Conservation (phyloP, 140 eudicot genomes). For the Artemisia princeps region DNA sequence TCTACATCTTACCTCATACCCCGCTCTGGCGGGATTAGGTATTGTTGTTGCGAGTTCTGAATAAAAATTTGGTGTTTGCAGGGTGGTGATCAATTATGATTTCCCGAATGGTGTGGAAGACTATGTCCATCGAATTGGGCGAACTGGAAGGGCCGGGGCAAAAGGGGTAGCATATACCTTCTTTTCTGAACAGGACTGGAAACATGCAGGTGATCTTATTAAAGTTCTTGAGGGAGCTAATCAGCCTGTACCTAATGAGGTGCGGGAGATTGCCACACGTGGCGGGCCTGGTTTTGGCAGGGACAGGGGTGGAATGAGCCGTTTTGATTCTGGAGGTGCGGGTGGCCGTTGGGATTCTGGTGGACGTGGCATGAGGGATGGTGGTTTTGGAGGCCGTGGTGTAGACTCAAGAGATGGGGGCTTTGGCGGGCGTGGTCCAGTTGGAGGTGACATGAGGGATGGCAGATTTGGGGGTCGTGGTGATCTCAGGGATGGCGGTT, state of each 20-base stretch:
- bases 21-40: too few species aligned
- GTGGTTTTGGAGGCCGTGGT: slow-evolving; percentile 65
- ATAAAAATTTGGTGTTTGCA: slow-evolving; percentile 22
- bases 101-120: slow-evolving; percentile 89
- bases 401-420: slow-evolving; percentile 48
- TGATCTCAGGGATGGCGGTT: slow-evolving; percentile 47
- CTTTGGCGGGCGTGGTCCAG: slow-evolving; percentile 52
- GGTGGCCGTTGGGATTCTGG: slow-evolving; percentile 76
- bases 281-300: slow-evolving; percentile 62
- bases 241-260: slow-evolving; percentile 69
- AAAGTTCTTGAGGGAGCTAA: slow-evolving; percentile 88
- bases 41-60: too few species aligned
- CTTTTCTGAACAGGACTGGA: slow-evolving; percentile 93
- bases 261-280: slow-evolving; percentile 74
- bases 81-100: slow-evolving; percentile 87
- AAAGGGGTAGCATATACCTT: slow-evolving; percentile 80
- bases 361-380: slow-evolving; percentile 57
- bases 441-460: slow-evolving; percentile 55
- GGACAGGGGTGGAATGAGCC: slow-evolving; percentile 54
- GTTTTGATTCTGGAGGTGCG: slow-evolving; percentile 44
- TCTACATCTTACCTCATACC: too few species aligned
- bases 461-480: slow-evolving; percentile 64
- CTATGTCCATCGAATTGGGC: slow-evolving; percentile 83
- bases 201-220: slow-evolving; percentile 67
- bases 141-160: slow-evolving; percentile 93